Conservation (phyloP, 805 yeast genomes). For the Blastobotrys attinorum region DNA sequence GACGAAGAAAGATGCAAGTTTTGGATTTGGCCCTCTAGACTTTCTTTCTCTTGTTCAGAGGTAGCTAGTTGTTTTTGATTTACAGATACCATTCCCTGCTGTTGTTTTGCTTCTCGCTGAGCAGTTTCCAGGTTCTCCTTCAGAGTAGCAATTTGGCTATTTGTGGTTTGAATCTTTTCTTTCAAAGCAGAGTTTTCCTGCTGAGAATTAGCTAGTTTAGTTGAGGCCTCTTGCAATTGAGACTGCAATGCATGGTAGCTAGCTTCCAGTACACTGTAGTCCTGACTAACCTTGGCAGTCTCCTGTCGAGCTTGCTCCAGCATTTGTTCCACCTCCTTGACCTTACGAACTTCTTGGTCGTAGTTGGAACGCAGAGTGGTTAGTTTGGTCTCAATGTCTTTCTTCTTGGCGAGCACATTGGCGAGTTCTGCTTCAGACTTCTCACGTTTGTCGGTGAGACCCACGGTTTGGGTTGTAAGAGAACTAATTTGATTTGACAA, state of each 20-base stretch:
- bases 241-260: constrained; percentile 62
- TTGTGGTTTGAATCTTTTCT: constrained; percentile 58
- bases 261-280: constrained; percentile 71
- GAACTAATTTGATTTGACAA: constrained; percentile 78
- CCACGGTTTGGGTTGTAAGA: constrained; percentile 64
- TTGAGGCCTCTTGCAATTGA: constrained; percentile 53
- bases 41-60: constrained; percentile 40
- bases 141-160: constrained; percentile 56
- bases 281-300: constrained; percentile 60
- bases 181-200: constrained; percentile 56
- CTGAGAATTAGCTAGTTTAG: constrained; percentile 58
- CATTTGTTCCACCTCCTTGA: constrained; percentile 59
- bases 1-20: constrained; percentile 7
- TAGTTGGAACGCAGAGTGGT: constrained; percentile 58
- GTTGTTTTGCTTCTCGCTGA: constrained; percentile 49
- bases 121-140: constrained; percentile 47
- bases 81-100: constrained; percentile 55
- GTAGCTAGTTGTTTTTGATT: constrained; percentile 64
- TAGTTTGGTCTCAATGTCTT: constrained; percentile 67
- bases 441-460: constrained; percentile 58
- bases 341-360: constrained; percentile 71
- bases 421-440: constrained; percentile 72
- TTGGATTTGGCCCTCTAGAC: constrained; percentile 20
- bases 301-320: constrained; percentile 56
- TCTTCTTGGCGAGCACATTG: constrained; percentile 57